These are phyloP conservation scores for Yarrowia phangngaensis DNA, from an alignment of 805 yeast genomes.

Conservation along the genomic window DNA sequence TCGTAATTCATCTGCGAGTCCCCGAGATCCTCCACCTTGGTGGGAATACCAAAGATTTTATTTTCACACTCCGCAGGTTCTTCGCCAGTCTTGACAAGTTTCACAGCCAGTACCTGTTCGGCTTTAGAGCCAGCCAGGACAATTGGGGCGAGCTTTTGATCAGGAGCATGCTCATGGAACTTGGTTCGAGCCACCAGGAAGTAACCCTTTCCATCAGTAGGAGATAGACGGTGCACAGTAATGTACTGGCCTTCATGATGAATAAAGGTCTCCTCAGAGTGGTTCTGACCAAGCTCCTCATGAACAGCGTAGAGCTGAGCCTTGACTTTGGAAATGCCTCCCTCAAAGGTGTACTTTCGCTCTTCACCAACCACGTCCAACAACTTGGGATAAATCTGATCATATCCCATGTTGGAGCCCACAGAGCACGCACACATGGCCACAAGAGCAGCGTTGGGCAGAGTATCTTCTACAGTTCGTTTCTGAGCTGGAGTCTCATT, in stretches of 20 bases:
- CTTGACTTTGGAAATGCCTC: slow-evolving; percentile 79
- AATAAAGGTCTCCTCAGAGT: slow-evolving; percentile 85
- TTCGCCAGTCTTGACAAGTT: slow-evolving; percentile 53
- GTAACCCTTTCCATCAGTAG: slow-evolving; percentile 83
- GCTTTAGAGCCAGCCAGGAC: slow-evolving; percentile 39
- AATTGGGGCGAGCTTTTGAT: slow-evolving; percentile 37
- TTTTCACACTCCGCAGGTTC: slow-evolving; percentile 41
- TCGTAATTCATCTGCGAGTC: slow-evolving; percentile 48
- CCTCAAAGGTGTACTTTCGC: slow-evolving; percentile 51
- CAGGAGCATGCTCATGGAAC: slow-evolving; percentile 47
- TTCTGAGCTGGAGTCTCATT: slow-evolving; percentile 85
- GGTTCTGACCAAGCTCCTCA: slow-evolving; percentile 42
- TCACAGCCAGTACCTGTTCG: slow-evolving; percentile 54
- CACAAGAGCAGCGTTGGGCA: slow-evolving; percentile 92
- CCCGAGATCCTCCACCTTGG: slow-evolving; percentile 52
- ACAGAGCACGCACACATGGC: slow-evolving; percentile 90
- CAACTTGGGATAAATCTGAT: slow-evolving; percentile 80
- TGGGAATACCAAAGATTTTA: slow-evolving; percentile 60
- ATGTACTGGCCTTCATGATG: slow-evolving; percentile 92
- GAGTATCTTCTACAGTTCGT: slow-evolving; percentile 88
- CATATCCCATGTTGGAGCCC: slow-evolving; percentile 92
- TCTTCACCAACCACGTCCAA: slow-evolving; percentile 76
- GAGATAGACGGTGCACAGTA: slow-evolving; percentile 81
- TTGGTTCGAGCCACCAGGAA: slow-evolving; percentile 84
- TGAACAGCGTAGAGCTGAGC: slow-evolving; percentile 39